A percentile compares a stretch with the other conserved stretches of the same genome.
Evolutionary conservation across 768 basidiomycete genomes (phyloP).

Genomic region (Termitomyces sp.): DNA sequence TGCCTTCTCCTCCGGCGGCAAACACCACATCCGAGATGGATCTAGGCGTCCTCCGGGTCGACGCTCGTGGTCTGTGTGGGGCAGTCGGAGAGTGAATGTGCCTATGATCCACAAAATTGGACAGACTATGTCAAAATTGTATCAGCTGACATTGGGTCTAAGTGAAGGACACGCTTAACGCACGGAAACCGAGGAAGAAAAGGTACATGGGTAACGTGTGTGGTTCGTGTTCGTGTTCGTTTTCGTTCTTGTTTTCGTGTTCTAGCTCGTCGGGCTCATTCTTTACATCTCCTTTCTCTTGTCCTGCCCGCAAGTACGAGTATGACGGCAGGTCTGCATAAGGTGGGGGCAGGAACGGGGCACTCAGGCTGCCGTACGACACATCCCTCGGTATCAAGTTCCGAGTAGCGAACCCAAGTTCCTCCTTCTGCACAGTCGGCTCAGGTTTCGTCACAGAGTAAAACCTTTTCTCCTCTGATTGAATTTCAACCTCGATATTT

Average conservation of each 20-base stretch:
- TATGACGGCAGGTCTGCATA: not conserved
- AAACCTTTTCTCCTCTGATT: not conserved
- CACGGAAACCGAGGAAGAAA: conserved; percentile 13
- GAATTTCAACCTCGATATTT: not conserved
- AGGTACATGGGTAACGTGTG: conserved; percentile 8
- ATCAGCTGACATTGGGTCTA: not conserved
- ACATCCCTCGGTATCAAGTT: not conserved
- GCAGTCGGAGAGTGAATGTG: conserved; percentile 8
- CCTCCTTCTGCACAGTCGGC: not conserved
- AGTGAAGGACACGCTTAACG: not conserved
- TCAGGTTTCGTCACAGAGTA: not conserved
- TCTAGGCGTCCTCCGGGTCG: conserved; percentile 3
- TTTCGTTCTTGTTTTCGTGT: not conserved
- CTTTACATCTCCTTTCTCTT: not conserved
- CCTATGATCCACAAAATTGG: conserved; percentile 13
- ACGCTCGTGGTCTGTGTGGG: not conserved
- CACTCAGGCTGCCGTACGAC: not conserved
- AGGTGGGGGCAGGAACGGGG: not conserved
- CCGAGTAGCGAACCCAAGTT: not conserved
- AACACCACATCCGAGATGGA: conserved; percentile 2
- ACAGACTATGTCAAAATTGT: conserved; percentile 2
- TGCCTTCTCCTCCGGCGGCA: conserved; percentile 3
- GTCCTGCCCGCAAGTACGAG: not conserved
- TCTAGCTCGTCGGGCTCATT: not conserved
- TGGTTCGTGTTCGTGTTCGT: not conserved